Evolutionary conservation across 2,329 filamentous ascomycete genomes (phyloP).

Genomic region (Mycosphaerella arachidis): DNA sequence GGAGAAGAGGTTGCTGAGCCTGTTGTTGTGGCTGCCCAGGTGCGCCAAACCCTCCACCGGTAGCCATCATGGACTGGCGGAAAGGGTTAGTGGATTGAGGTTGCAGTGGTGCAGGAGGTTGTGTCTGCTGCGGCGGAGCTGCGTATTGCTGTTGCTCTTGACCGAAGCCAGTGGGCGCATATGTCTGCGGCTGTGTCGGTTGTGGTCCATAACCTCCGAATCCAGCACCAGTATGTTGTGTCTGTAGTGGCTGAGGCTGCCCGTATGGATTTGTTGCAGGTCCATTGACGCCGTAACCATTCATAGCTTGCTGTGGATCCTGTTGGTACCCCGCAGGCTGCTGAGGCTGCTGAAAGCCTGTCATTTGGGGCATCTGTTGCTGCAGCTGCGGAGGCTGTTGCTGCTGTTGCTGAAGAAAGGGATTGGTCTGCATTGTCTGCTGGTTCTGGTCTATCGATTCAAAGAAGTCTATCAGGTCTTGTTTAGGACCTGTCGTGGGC

Average conservation of each 20-base stretch:
- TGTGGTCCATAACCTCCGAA: conserved; percentile 77
- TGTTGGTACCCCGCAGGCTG: conserved; percentile 12
- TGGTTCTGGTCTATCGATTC: conserved; percentile 89
- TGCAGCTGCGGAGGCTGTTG: conserved; percentile 24
- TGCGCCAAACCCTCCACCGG: conserved; percentile 18
- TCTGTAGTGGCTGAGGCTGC: conserved; percentile 51
- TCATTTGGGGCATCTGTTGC: conserved; percentile 31
- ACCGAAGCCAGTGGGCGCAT: conserved; percentile 28
- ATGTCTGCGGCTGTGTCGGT: conserved; percentile 50
- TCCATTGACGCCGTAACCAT: conserved; percentile 15
- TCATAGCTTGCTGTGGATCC: conserved; percentile 24
- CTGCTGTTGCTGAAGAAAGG: conserved; percentile 20
- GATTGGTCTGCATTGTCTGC: conserved; percentile 50
- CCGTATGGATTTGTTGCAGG: conserved; percentile 36
- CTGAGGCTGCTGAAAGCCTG: conserved; percentile 43
- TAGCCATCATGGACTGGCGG: conserved; percentile 75
- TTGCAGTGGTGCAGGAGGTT: conserved; percentile 37
- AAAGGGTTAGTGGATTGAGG: conserved; percentile 78
- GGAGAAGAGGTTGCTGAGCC: conserved; percentile 21
- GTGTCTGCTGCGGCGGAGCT: conserved; percentile 31
- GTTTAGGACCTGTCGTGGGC: conserved; percentile 58
- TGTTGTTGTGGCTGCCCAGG: conserved; percentile 11
- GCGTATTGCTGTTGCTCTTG: conserved; percentile 24
- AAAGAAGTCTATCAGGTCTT: conserved; percentile 90
- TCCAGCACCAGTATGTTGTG: conserved; percentile 66